phyloP scores from a whole-genome alignment of 495 filamentous ascomycete genomes.

The Lasiosphaeris hirsuta region DNA sequence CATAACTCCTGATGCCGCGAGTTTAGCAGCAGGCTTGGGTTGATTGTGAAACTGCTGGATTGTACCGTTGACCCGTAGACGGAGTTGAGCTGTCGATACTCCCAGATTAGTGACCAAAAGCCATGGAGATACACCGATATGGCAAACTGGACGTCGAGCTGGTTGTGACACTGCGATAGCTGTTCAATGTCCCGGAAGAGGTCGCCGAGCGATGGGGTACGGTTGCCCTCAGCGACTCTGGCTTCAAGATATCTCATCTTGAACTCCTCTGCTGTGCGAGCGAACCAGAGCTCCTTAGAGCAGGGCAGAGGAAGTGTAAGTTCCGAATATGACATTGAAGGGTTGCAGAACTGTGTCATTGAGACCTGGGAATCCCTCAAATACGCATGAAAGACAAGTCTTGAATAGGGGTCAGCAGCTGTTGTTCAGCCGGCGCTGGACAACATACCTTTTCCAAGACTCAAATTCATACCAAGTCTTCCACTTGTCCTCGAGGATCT shows the following conservation, averaged over 20 bases:
- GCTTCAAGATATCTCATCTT: slow-evolving; percentile 45
- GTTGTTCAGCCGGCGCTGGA: not conserved
- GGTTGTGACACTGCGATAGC: slow-evolving; percentile 36
- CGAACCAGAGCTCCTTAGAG: slow-evolving; percentile 54
- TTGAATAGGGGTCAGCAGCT: slow-evolving; percentile 2
- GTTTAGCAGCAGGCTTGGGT: slow-evolving; percentile 44
- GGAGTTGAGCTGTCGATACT: slow-evolving; percentile 56
- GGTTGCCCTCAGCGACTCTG: slow-evolving; percentile 27
- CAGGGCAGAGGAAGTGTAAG: slow-evolving; percentile 57
- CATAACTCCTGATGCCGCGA: slow-evolving; percentile 53
- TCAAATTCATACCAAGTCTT: slow-evolving; percentile 54
- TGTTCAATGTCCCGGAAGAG: slow-evolving; percentile 50
- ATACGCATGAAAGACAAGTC: slow-evolving; percentile 56
- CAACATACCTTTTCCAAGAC: slow-evolving; percentile 48
- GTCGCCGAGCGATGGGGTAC: slow-evolving; percentile 48
- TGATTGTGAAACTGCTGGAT: slow-evolving; percentile 6
- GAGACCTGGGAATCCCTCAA: slow-evolving; percentile 57
- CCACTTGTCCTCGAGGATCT: slow-evolving; percentile 56
- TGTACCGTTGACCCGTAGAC: slow-evolving; percentile 30
- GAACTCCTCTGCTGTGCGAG: slow-evolving; percentile 54
- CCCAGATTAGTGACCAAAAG: slow-evolving; percentile 56
- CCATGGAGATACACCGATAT: slow-evolving; percentile 53
- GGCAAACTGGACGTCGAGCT: slow-evolving; percentile 49
- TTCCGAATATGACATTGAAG: slow-evolving; percentile 62
- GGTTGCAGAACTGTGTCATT: slow-evolving; percentile 54